These are phyloP conservation scores for Quercus rubra DNA, from an alignment of 306 rosid species.

Conservation along the genomic window DNA sequence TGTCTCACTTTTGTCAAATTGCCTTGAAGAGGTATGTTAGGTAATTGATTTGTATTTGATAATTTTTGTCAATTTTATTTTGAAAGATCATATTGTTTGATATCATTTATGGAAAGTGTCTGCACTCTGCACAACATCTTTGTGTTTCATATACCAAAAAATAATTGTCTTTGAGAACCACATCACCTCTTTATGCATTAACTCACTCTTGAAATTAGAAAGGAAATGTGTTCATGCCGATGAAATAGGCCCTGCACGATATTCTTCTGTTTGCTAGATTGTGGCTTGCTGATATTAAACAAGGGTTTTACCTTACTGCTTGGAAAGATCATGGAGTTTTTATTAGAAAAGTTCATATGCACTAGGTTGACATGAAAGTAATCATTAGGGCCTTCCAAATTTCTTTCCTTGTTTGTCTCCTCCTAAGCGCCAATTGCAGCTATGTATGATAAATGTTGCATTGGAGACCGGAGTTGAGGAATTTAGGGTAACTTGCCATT, in stretches of 20 bases:
- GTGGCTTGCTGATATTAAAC: neutral
- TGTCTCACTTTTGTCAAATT: conserved; percentile 52
- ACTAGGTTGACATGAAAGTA: neutral
- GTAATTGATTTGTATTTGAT: neutral
- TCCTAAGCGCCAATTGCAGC: neutral
- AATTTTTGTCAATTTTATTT: neutral
- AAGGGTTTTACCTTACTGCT: neutral
- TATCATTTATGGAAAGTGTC: neutral
- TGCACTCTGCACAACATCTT: too few species aligned
- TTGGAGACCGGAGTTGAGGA: neutral
- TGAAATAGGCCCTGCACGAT: neutral
- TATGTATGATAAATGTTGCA: neutral
- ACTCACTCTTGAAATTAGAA: neutral
- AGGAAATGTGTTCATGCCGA: neutral
- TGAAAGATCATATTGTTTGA: neutral
- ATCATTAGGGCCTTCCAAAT: neutral
- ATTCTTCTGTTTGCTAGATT: neutral
- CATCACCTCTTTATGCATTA: neutral
- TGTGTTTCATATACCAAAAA: too few species aligned
- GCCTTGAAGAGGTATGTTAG: conserved; percentile 56
- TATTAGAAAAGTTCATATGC: neutral
- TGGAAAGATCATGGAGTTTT: neutral
- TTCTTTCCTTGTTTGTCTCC: neutral
- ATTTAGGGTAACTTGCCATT: neutral
- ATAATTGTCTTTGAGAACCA: neutral